Base-by-base conservation (phyloP, 176 grass and related monocot genomes). In the Juncus effusus region DNA sequence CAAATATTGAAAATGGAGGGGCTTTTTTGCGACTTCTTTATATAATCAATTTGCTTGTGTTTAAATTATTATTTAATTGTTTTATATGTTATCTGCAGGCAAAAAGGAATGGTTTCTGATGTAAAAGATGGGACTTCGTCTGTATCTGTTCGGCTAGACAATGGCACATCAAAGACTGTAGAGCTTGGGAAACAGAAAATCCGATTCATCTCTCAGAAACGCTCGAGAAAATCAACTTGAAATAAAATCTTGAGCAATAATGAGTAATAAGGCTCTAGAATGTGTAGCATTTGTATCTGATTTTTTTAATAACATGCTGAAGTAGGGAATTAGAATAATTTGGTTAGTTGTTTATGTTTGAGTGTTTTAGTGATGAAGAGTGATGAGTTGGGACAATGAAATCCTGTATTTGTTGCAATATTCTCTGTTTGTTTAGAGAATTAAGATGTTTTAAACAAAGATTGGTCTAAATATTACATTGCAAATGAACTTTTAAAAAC, bases 71-170 rank as follows among this genome's bases (percentile, higher is more conserved):
- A 1, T 28, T 28, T 28, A 28, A 28, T 28, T 28, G 19, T 28
- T 28, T 28, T 28, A 28, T 28, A 28, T 47, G 2, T 5, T 16
- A 28, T 69, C 2, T 69, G 16, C 36, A 79, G 76, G 76, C 67
- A 79, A 68, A 72, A 55, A 58, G 76, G 67, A 56, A 62, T 72
- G 76, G 76, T 79, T 79, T 79, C 76, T 44, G 67, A 79, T 72
- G 67, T 79, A 13, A 62, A 63, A 44, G 76, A 79, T 3, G 76
- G 67, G 42, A 72, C 76, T 57, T 56, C 45, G 10, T 79, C 45
- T 16, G 70, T 79, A 63, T 79, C 76, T 35, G 76, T 79, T 56
- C 59, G 10, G 52, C 67, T 79, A 9, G 66, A 79, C 69, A 70
- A 72, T 71, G 76, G 76, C 38, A 49, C 38, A 54, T 72, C 76